Base-by-base conservation (phyloP, 1,139 yeast species). In the Sugiyamaella japonica region DNA sequence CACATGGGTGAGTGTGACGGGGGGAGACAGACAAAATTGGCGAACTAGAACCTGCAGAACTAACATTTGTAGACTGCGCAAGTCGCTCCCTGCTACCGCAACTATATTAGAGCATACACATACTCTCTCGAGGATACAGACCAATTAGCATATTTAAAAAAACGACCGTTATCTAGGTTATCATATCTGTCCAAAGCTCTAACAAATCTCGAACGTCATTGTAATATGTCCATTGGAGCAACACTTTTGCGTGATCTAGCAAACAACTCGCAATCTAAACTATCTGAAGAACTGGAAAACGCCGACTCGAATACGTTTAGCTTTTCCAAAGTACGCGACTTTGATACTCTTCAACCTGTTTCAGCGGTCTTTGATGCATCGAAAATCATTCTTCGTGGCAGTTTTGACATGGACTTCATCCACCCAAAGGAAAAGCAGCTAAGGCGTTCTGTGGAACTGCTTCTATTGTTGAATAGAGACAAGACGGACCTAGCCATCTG, bases 101-200 rank as follows among this genome's bases (percentile, higher is more conserved):
- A 60, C 17, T 78, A 76, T 57, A 60, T 73, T 39, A 54, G 61
- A 10, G 55, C 61, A 15, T 77, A 74, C 62, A 60, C 56, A 28
- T 61, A 70, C 38, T 68, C 67, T 43, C 56, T 66, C 0, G 70
- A 68, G 32, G 76, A 74, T 39, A 54, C 74, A 1, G 69, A 71
- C 6, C 64, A 71, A 3, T 73, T 72, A 54, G 61, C 70, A 13
- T 66, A 66, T 37, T 61, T 76, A 25, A 70, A 71, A 52, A 71
- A 76, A 55, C 68, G 73, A 15, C 82, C 82, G 3, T 58, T 78
- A 36, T 65, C 72, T 12, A 70, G 78, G 53, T 61, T 77, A 13
- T 62, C 71, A 10, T 69, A 71, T 40, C 56, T 76, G 28, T 62
- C 67, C 23, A 71, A 69, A 51, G 37, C 52, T 34, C 40, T 54